A percentile compares a stretch with the other conserved stretches of the same genome.
Conservation (phyloP, 164 flowering plant species). For the Akebia trifoliata region DNA sequence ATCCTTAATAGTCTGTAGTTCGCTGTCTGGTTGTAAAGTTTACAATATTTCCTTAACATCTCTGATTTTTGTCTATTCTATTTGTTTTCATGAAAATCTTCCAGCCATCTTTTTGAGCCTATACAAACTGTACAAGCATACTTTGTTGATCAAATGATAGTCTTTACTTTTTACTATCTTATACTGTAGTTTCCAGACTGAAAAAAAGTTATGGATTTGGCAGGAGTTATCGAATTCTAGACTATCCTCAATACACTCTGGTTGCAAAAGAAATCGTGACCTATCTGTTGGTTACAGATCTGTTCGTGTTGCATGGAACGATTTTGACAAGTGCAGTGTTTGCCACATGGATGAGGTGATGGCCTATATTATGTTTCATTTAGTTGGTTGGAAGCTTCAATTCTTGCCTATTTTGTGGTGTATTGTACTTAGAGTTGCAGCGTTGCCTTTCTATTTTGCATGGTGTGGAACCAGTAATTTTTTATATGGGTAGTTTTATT, state of each 20-base stretch:
- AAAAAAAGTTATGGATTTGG: slow-evolving; percentile 6
- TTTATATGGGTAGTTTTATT: not conserved
- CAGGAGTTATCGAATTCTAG: slow-evolving; percentile 55
- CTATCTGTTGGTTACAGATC: slow-evolving; percentile 64
- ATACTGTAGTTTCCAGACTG: not conserved
- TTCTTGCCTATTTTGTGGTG: not conserved
- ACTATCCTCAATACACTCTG: slow-evolving; percentile 31
- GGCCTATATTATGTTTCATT: slow-evolving; percentile 1
- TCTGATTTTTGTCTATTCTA: too few relatives aligned
- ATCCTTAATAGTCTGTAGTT: too few relatives aligned
- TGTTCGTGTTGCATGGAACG: slow-evolving; percentile 85
- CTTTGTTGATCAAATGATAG: not conserved
- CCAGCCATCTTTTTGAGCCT: too few relatives aligned
- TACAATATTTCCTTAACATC: too few relatives aligned
- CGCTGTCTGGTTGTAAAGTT: too few relatives aligned
- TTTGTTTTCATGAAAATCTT: too few relatives aligned
- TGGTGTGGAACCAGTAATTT: not conserved
- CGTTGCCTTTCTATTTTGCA: not conserved
- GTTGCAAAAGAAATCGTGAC: slow-evolving; percentile 32
- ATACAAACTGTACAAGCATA: too few relatives aligned
- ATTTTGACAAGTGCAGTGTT: slow-evolving; percentile 93
- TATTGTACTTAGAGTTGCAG: not conserved
- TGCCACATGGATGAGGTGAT: slow-evolving; percentile 99
- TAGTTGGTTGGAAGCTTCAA: slow-evolving; percentile 1
- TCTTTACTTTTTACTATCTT: not conserved